Base-by-base conservation (phyloP, 2,329 filamentous ascomycete species). In the Botrytis deweyae region DNA sequence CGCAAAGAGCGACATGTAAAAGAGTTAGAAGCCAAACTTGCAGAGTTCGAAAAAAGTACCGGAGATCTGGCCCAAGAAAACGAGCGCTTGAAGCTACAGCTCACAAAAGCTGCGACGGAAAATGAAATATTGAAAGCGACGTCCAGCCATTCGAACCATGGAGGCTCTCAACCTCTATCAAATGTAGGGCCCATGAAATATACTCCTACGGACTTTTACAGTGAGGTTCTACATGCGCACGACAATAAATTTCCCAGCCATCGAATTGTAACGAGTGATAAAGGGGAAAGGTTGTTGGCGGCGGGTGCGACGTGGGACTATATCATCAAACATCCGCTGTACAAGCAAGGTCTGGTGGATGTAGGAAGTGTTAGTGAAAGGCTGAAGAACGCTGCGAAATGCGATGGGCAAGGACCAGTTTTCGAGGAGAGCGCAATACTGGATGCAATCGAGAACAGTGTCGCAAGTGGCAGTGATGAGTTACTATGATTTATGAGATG, bases 1-100 rank as follows among this genome's bases (percentile, higher is more conserved):
- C 92, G 95, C 78, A 98, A 98, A 83, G 95, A 98, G 82, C 92
- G 91, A 74, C 95, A 97, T 80, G 94, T 98, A 76, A 95, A 95
- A 82, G 94, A 98, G 75, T 90, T 98, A 38, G 95, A 98, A 83
- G 89, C 90, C 73, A 96, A 97, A 82, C 90, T 98, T 42, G 91
- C 89, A 68, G 87, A 86, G 67, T 89, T 98, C 46, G 92, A 97
- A 81, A 89, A 90, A 74, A 90, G 91, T 68, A 92, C 93, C 70
- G 88, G 90, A 72, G 87, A 89, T 49, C 88, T 96, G 0, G 88
- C 91, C 59, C 89, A 91, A 63, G 95, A 98, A 82, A 98, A 98
- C 81, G 93, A 97, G 82, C 90, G 92, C 49, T 86, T 98, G 42
- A 95, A 93, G 83, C 89, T 92, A 33, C 92, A 97, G 79, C 86